Percentiles rank a stretch among this genome's conserved stretches.
Conservation (phyloP, 108 stramenopile species). For the Poteriospumella lacustris region DNA sequence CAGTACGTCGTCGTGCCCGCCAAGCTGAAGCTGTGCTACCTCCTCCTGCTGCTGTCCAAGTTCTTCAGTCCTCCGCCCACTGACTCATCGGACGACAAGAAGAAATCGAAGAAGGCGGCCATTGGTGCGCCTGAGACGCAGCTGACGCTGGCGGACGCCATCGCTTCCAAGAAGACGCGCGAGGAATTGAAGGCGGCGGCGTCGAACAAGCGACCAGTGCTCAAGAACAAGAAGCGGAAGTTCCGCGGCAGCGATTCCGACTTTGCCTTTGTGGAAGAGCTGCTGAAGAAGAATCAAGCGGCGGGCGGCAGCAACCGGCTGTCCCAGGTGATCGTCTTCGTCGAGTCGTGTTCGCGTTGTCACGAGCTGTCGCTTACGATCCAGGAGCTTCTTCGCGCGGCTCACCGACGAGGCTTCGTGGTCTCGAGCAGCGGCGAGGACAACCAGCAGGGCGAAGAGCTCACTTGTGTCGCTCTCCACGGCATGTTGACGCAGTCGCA, state of each 20-base stretch:
- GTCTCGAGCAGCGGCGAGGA: too few species aligned
- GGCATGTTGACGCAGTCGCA: slow-evolving; percentile 79
- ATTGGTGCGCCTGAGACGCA: not conserved
- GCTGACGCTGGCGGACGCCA: too few species aligned
- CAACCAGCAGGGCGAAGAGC: too few species aligned
- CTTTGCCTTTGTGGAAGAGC: too few species aligned
- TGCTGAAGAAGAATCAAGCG: too few species aligned
- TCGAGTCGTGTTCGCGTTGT: slow-evolving; percentile 84
- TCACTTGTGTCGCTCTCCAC: slow-evolving; percentile 83
- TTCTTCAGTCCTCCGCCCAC: not conserved
- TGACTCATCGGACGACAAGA: not conserved
- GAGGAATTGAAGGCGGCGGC: not conserved
- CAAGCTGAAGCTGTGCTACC: slow-evolving; percentile 27
- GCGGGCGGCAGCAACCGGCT: too few species aligned
- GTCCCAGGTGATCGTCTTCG: slow-evolving; percentile 94
- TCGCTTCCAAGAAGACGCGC: not conserved
- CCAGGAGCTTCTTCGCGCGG: too few species aligned
- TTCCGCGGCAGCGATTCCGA: too few species aligned
- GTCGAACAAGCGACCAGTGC: not conserved
- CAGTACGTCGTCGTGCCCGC: slow-evolving; percentile 88
- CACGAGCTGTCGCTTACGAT: slow-evolving; percentile 79
- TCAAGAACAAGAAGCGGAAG: too few species aligned
- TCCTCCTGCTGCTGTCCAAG: not conserved
- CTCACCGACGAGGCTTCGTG: too few species aligned
- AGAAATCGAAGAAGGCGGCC: not conserved